These are phyloP conservation scores for Jaminaea rosea DNA, from an alignment of 1,284 basidiomycete species.

Conservation along the genomic window DNA sequence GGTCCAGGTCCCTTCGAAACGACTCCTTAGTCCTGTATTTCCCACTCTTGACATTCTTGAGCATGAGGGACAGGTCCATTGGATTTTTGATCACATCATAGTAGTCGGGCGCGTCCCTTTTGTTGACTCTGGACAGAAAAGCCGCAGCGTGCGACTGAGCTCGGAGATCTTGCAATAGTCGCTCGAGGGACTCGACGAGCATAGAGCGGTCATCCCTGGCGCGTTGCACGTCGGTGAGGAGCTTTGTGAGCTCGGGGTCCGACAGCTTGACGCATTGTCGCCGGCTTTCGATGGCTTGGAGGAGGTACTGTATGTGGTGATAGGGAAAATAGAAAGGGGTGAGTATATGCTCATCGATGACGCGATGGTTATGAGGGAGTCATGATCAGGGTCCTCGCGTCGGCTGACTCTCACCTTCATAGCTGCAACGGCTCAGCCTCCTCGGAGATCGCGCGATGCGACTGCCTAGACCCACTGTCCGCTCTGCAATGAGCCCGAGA, in stretches of 20 bases:
- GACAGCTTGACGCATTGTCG: slow-evolving; percentile 29
- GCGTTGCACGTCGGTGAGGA: slow-evolving; percentile 37
- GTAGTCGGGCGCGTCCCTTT: slow-evolving; percentile 46
- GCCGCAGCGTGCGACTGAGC: slow-evolving; percentile 39
- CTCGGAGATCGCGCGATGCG: too few relatives aligned
- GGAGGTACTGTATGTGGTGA: slow-evolving; percentile 27
- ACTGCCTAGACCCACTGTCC: too few relatives aligned
- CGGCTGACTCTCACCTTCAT: too few relatives aligned
- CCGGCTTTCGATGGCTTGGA: slow-evolving; percentile 43
- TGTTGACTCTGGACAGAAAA: slow-evolving; percentile 41
- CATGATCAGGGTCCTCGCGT: too few relatives aligned
- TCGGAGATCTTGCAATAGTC: slow-evolving; percentile 41
- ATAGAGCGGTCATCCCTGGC: slow-evolving; percentile 42
- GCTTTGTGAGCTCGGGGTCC: slow-evolving; percentile 33
- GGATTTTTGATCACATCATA: slow-evolving; percentile 42
- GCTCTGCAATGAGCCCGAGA: too few relatives aligned
- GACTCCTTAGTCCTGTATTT: slow-evolving; percentile 83
- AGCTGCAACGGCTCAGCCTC: too few relatives aligned
- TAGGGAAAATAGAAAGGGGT: background rate
- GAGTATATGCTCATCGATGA: too few relatives aligned
- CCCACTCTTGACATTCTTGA: slow-evolving; percentile 79
- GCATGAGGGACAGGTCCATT: slow-evolving; percentile 90
- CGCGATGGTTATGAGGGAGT: too few relatives aligned
- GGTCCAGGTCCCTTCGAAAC: slow-evolving; percentile 83
- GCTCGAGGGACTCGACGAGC: slow-evolving; percentile 42